These are phyloP conservation scores for Eucalyptus sp. DNA, from an alignment of 345 rosid species.

Conservation along the genomic window DNA sequence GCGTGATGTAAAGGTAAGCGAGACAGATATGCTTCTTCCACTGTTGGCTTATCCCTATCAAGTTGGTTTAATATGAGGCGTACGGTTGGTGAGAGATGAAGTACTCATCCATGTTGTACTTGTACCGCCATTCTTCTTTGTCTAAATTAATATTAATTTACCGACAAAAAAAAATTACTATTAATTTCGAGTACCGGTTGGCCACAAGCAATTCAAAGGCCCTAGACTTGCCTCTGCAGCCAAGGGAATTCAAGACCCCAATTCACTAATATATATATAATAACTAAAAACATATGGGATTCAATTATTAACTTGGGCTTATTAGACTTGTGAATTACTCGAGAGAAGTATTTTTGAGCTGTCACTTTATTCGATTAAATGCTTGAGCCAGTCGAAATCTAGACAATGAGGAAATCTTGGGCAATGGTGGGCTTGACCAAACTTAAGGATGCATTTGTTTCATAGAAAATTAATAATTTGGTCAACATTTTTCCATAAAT, in stretches of 20 bases:
- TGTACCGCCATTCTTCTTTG: background rate
- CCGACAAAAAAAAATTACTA: background rate
- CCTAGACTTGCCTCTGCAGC: background rate
- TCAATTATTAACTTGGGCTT: accelerated
- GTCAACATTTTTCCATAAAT: too few species aligned
- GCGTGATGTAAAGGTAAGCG: background rate
- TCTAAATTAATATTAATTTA: background rate
- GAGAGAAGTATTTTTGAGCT: too few species aligned
- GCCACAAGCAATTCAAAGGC: background rate
- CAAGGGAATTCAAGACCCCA: background rate
- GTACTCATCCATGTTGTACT: background rate
- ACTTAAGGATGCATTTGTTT: background rate
- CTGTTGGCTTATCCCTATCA: constrained; percentile 46
- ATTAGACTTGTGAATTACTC: background rate
- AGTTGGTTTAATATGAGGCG: constrained; percentile 19
- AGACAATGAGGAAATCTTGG: background rate
- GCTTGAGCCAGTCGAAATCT: too few species aligned
- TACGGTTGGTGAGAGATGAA: constrained; percentile 16
- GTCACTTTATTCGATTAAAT: too few species aligned
- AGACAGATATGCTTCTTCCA: background rate
- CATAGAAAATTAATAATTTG: too few species aligned
- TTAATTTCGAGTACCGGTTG: background rate
- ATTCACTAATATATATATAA: background rate
- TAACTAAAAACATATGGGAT: background rate
- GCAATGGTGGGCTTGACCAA: background rate